These are phyloP conservation scores for Wickerhamomyces xylosicus DNA, from an alignment of 805 yeast species.

Conservation along the genomic window DNA sequence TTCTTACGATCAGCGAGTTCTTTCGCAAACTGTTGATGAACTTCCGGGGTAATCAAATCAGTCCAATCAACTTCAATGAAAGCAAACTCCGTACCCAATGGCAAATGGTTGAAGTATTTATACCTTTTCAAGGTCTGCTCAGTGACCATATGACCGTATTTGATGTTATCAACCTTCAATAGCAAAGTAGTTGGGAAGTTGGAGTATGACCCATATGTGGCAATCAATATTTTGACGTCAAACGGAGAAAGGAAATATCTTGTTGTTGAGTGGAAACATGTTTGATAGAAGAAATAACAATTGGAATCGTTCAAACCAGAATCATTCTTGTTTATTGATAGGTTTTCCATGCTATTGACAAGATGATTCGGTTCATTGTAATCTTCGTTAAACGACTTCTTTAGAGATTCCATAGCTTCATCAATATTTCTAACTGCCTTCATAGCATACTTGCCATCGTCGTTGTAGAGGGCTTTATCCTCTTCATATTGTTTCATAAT, in stretches of 20 bases:
- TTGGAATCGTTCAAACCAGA: constrained; percentile 23
- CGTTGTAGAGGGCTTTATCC: constrained; percentile 52
- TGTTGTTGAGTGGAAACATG: constrained; percentile 58
- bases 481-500: constrained; percentile 41
- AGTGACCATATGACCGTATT: constrained; percentile 51
- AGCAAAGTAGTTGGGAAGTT: constrained; percentile 58
- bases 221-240: constrained; percentile 64
- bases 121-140: constrained; percentile 46
- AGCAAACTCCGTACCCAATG: constrained; percentile 76
- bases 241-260: constrained; percentile 65
- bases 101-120: constrained; percentile 74
- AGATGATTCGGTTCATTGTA: constrained; percentile 12
- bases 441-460: constrained; percentile 41
- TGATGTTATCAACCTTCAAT: constrained; percentile 59
- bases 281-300: constrained; percentile 69
- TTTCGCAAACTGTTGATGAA: constrained; percentile 34
- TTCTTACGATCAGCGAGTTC: constrained; percentile 52
- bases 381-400: constrained; percentile 20
- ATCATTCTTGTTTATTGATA: constrained; percentile 9
- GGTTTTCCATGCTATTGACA: constrained; percentile 7
- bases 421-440: constrained; percentile 49
- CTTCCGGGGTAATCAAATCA: constrained; percentile 30
- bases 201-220: constrained; percentile 51
- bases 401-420: constrained; percentile 29
- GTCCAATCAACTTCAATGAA: constrained; percentile 82